A percentile compares a stretch with the other conserved stretches of the same genome.
phyloP scores from a whole-genome alignment of 495 filamentous ascomycete species.

The Hyaloscypha finlandica region DNA sequence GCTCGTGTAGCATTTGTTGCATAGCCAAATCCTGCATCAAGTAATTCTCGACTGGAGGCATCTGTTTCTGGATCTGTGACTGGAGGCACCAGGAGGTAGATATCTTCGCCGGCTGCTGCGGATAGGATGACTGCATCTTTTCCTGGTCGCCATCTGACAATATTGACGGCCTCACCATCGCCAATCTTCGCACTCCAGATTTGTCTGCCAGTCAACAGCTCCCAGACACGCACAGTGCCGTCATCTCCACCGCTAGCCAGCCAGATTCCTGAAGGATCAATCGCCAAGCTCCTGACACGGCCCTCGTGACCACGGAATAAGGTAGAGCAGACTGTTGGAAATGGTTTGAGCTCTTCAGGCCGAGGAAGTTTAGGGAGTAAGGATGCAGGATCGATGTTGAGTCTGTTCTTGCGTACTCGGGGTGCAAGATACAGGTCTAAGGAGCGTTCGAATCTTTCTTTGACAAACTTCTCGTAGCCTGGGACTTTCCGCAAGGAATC shows the following conservation, averaged over 20 bases:
- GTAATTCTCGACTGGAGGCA: constrained; percentile 67
- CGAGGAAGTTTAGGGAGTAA: constrained; percentile 93
- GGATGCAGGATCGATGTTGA: constrained; percentile 95
- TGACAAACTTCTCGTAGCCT: constrained; percentile 86
- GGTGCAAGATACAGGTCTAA: constrained; percentile 95
- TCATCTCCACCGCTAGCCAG: constrained; percentile 93
- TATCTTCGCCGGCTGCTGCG: constrained; percentile 78
- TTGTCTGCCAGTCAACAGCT: constrained; percentile 82
- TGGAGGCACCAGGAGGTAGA: constrained; percentile 80
- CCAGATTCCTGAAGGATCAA: constrained; percentile 77
- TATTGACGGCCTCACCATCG: constrained; percentile 80
- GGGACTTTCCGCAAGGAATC: constrained; percentile 87
- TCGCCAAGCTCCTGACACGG: constrained; percentile 75
- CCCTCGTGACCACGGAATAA: constrained; percentile 88
- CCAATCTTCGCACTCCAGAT: constrained; percentile 80
- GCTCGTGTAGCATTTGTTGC: constrained; percentile 65
- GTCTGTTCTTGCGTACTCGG: constrained; percentile 83
- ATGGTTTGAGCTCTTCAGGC: constrained; percentile 89
- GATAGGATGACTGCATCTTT: constrained; percentile 80
- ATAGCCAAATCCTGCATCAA: constrained; percentile 89
- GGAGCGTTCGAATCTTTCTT: constrained; percentile 94
- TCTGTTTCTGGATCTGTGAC: constrained; percentile 72
- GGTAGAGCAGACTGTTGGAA: constrained; percentile 84
- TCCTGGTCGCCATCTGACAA: constrained; percentile 86
- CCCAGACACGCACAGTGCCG: constrained; percentile 90